Evolutionary conservation across 176 grass and related monocot species (phyloP), one percentile per base, ranked within the genome.

Genomic region (Chloris gayana): DNA sequence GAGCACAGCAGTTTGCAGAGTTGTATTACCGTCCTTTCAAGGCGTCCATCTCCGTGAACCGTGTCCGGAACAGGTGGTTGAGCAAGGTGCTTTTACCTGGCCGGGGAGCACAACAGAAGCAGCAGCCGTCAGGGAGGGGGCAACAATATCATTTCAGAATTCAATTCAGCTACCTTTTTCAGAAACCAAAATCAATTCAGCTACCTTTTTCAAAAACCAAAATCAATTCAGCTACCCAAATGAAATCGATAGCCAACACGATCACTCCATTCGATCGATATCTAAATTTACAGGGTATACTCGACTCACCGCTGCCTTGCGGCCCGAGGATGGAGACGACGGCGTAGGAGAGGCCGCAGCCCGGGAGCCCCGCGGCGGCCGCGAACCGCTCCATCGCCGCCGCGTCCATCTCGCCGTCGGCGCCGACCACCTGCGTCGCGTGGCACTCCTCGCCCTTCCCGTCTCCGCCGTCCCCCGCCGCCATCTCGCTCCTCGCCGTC

Each of bases 1-100:
- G 44, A 60, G 27, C 57, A 60, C 22, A 60, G 57, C 26, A 10
- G 22, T 24, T 0, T 27, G 30, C 7, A n/a, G 19, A 33, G 2
- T 56, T 56, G 7, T 3, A 9, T 75, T 92, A 97, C 94, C 94
- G 90, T 82, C 94, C 94, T 80, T 60, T 84, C 82, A 92, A 94
- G 65, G 94, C 73, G 64, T 97, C 89, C 94, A 94, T 97, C 67
- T 97, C 94, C 26, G 21, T 87, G 78, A 97, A 97, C 62, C 63
- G 70, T 25, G 94, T 94, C 31, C 88, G 80, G 85, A 97, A 97
- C 56, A 97, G 87, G 69, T 77, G 89, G 76, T 97, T 97, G 57
- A 97, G 89, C 53, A 97, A 60, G 60, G 94, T 97, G 80, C 94
- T 97, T 90, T 97, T 97, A 84, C 91, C 94, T 94, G 70, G 11